phyloP scores from a whole-genome alignment of 1,284 basidiomycete genomes.

The Pterulicium gracile region DNA sequence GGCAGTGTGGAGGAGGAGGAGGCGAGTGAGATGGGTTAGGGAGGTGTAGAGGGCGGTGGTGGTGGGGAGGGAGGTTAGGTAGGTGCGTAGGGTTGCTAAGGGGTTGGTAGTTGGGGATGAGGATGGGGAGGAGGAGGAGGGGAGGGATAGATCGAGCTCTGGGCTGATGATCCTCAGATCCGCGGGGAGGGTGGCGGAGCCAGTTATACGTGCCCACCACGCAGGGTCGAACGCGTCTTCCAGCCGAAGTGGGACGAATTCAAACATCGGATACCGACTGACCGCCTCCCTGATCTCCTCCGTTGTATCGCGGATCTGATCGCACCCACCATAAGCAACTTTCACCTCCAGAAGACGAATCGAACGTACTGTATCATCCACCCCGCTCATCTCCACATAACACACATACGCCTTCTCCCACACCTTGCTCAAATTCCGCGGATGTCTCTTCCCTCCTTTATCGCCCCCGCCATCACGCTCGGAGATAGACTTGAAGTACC shows the following conservation, averaged over 20 bases:
- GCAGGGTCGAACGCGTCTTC: slow-evolving; percentile 62
- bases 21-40: slow-evolving; percentile 51
- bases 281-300: slow-evolving; percentile 38
- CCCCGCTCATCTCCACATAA: slow-evolving; percentile 59
- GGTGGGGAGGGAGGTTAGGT: slow-evolving; percentile 66
- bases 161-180: slow-evolving; percentile 35
- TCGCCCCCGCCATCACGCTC: slow-evolving; percentile 15
- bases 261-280: slow-evolving; percentile 35
- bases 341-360: slow-evolving; percentile 7
- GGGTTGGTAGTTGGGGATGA: no score
- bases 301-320: slow-evolving; percentile 44
- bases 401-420: slow-evolving; percentile 55
- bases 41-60: slow-evolving; percentile 62
- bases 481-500: slow-evolving; percentile 38
- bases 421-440: slow-evolving; percentile 41
- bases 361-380: slow-evolving; percentile 45
- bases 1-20: slow-evolving; percentile 65
- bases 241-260: slow-evolving; percentile 49
- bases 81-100: slow-evolving; percentile 39
- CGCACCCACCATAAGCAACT: slow-evolving; percentile 11
- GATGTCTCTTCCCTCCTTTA: slow-evolving; percentile 55
- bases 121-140: slow-evolving; percentile 10
- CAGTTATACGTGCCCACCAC: slow-evolving; percentile 49
- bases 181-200: slow-evolving; percentile 18
- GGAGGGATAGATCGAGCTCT: slow-evolving; percentile 19